phyloP scores from a whole-genome alignment of 176 grass and related monocot genomes.

The Paspalum notatum region DNA sequence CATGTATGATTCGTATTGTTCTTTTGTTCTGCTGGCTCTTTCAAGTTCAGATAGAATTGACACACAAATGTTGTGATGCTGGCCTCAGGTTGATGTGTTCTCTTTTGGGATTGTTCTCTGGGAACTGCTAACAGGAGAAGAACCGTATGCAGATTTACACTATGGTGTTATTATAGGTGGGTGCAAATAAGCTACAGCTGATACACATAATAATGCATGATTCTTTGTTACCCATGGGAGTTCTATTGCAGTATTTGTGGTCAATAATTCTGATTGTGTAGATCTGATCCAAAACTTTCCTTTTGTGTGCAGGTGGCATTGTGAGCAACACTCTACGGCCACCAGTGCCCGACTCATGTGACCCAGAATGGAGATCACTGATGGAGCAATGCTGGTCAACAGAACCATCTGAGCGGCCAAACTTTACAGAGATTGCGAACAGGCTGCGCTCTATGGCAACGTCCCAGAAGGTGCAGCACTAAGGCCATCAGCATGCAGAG shows the following conservation, averaged over 20 bases:
- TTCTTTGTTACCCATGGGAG: neutral
- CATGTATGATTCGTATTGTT: neutral
- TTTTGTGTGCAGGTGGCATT: slow-evolving; percentile 71
- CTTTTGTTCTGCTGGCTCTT: slow-evolving; percentile 12
- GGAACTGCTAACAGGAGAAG: slow-evolving; percentile 95
- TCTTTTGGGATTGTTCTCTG: slow-evolving; percentile 99
- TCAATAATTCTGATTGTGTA: neutral
- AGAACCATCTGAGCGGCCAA: slow-evolving; percentile 79
- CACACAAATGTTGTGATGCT: slow-evolving; percentile 20
- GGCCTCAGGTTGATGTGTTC: slow-evolving; percentile 86
- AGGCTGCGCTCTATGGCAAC: slow-evolving; percentile 77
- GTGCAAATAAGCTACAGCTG: slow-evolving; percentile 1
- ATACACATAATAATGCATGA: neutral
- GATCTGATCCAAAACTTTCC: neutral
- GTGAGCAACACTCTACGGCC: slow-evolving; percentile 87
- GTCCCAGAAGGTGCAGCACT: slow-evolving; percentile 68
- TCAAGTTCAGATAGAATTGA: slow-evolving; percentile 22
- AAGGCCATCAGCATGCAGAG: slow-evolving; percentile 20
- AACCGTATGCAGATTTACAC: slow-evolving; percentile 94
- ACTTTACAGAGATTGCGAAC: slow-evolving; percentile 72
- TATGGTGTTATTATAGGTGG: slow-evolving; percentile 95
- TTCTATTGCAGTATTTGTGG: neutral
- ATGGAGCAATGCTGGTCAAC: slow-evolving; percentile 99
- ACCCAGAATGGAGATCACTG: slow-evolving; percentile 84
- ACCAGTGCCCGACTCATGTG: slow-evolving; percentile 71